Conservation (phyloP, 2,329 filamentous ascomycete species). For the Penicillium sp. region DNA sequence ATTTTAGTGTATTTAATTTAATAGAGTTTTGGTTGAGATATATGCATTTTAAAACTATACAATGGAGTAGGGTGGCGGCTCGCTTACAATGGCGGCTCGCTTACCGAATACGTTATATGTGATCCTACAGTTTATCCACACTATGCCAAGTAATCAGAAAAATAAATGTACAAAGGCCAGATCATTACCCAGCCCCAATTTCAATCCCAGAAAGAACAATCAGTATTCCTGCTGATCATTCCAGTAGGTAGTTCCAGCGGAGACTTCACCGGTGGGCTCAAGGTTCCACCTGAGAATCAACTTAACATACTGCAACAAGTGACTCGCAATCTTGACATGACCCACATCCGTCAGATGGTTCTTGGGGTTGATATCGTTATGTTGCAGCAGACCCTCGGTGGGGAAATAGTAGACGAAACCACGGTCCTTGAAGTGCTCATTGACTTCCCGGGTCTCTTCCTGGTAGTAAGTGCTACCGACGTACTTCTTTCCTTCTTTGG, state of each 20-base stretch:
- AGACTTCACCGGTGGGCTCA: slow-evolving; percentile 55
- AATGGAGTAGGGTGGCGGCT: no score
- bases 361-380: slow-evolving; percentile 60
- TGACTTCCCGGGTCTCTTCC: slow-evolving; percentile 53
- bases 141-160: neutral
- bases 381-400: slow-evolving; percentile 60
- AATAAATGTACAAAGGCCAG: neutral
- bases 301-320: slow-evolving; percentile 59
- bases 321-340: slow-evolving; percentile 61
- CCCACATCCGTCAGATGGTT: slow-evolving; percentile 63
- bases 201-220: neutral
- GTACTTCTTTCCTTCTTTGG: slow-evolving; percentile 52
- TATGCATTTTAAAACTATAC: no score
- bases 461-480: slow-evolving; percentile 50
- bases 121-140: neutral
- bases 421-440: slow-evolving; percentile 52
- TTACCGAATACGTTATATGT: no score
- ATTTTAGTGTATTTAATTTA: no score
- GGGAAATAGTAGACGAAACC: slow-evolving; percentile 63
- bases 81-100: no score
- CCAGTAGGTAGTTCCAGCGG: slow-evolving; percentile 54
- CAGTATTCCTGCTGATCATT: slow-evolving; percentile 52
- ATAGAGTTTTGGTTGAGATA: no score
- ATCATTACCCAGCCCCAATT: neutral
- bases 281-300: slow-evolving; percentile 59